Conservation (phyloP, 2,329 filamentous ascomycete species). For the Tolypocladium sp. region DNA sequence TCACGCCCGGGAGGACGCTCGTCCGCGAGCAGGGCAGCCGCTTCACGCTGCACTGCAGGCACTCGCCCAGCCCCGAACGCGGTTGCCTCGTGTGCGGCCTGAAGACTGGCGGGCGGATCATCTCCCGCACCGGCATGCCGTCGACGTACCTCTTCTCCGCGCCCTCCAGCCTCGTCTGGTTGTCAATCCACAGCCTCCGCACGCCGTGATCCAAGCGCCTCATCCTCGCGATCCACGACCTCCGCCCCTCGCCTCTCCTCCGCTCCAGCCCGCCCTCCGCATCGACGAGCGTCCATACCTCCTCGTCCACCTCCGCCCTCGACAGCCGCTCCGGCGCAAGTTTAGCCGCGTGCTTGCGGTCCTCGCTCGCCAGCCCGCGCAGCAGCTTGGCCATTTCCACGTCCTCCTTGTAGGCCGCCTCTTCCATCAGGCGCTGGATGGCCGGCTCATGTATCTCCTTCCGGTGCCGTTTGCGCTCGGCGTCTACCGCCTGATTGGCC, state of each 20-base stretch:
- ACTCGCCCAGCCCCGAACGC: conserved; percentile 3
- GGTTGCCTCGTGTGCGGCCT: neutral
- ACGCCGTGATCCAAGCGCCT: neutral
- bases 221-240: neutral
- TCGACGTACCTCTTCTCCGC: conserved; percentile 15
- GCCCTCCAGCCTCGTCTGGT: conserved; percentile 1
- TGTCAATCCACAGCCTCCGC: conserved; percentile 5
- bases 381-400: neutral
- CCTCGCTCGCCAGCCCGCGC: neutral
- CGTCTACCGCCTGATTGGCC: neutral
- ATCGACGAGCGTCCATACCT: neutral
- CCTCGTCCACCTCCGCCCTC: neutral
- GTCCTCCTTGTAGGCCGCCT: neutral
- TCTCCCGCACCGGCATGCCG: conserved; percentile 14
- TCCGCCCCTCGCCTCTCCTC: neutral
- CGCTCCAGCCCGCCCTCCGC: neutral
- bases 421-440: neutral
- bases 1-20: neutral
- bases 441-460: neutral
- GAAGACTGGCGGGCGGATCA: conserved; percentile 8
- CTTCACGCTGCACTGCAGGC: conserved; percentile 13
- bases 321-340: neutral
- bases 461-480: neutral
- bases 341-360: neutral
- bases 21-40: conserved; percentile 14